A percentile compares a stretch with the other conserved stretches of the same genome.
Conservation (phyloP, 2,329 filamentous ascomycete species). For the Penicillium sp. region DNA sequence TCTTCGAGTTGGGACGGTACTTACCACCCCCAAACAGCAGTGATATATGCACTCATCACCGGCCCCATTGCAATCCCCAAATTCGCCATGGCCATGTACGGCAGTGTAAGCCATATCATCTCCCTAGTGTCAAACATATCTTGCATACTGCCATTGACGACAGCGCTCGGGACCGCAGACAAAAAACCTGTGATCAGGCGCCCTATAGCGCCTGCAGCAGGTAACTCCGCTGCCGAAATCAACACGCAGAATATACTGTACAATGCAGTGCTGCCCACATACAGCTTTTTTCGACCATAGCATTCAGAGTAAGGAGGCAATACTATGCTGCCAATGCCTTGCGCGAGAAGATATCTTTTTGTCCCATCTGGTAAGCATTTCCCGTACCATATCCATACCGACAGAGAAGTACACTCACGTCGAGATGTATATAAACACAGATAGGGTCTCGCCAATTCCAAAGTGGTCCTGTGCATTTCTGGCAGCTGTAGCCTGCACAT, state of each 20-base stretch:
- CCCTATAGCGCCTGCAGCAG: neutral
- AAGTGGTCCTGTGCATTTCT: neutral
- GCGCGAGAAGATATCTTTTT: neutral
- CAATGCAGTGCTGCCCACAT: neutral
- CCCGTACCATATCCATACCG: neutral
- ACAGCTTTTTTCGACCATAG: neutral
- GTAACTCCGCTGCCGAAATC: neutral
- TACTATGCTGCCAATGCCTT: neutral
- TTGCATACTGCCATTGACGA: neutral
- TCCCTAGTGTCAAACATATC: neutral
- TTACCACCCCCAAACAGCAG: neutral
- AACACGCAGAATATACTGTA: neutral
- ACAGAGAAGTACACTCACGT: neutral
- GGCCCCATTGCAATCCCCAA: neutral
- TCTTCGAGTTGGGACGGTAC: neutral
- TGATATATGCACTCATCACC: neutral
- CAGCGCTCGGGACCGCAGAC: neutral
- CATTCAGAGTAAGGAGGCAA: neutral
- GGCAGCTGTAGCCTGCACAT: neutral
- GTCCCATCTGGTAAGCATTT: no score
- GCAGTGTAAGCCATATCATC: neutral
- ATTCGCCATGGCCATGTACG: neutral
- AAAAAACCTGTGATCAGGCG: neutral
- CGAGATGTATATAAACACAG: neutral
- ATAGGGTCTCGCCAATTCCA: neutral